Base-by-base conservation (phyloP, 441 rosid species). In the Syzygium malaccense region DNA sequence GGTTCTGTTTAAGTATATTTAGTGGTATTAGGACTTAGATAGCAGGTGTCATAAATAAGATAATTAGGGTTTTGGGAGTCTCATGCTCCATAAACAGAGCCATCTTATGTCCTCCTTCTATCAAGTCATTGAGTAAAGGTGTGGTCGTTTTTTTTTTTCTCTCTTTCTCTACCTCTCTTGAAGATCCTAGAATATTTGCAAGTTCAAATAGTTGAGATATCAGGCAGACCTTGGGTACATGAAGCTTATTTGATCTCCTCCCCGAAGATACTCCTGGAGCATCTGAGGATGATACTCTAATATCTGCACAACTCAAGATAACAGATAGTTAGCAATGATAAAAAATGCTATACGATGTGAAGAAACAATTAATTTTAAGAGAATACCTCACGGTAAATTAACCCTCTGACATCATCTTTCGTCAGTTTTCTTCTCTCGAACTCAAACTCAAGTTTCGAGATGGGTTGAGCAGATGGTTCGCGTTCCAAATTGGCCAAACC, bases 221-320 rank as follows among this genome's bases (percentile, higher is more conserved):
- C 30, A 0, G 45, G 48, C 88, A 66, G 41, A 87, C 88, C 88
- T 87, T 53, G 88, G 88, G 71, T 87, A 87, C 85, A 87, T 66
- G 83, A 87, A 87, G 88, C 83, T 87, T 37, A 71, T 87, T 71
- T 87, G 71, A 49, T 71, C 83, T 18, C 84, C 78, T 49, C 88
- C 88, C 51, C 83, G 37, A 51, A 48, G 78, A 87, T 87, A 71
- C 56, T 87, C 88, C 88, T 87, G 83, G 20, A 87, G 88, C 88
- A 87, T 87, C 88, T 87, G 49, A 66, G 88, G 88, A 87, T 87
- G 88, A 87, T 87, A 87, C 85, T 87, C 88, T 54, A 87, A 87
- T 30, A 87, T 87, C 88, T 87, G 85, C 23, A 37, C 32, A 68
- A 68, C 45, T 49, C 88, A 51, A 85, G 26, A 86, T 62, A 51